Percentiles rank a stretch among this genome's conserved stretches.
Conservation (phyloP, 805 yeast genomes). For the Saturnispora gosingensis region DNA sequence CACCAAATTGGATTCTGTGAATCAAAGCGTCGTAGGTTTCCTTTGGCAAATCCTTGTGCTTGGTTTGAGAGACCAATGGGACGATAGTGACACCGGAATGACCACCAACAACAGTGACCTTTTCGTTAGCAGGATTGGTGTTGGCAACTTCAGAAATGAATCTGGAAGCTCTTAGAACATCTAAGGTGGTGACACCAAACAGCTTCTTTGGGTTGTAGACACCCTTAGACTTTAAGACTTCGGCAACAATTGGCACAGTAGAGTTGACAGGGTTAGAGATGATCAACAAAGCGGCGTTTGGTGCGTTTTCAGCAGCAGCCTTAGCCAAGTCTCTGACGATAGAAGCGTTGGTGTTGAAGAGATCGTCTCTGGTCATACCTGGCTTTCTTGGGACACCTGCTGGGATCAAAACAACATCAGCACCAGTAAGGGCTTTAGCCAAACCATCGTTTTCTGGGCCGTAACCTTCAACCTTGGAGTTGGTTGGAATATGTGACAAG, state of each 20-base stretch:
- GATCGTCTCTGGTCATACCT: conserved; percentile 58
- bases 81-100: conserved; percentile 51
- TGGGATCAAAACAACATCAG: conserved; percentile 47
- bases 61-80: conserved; percentile 35
- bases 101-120: conserved; percentile 44
- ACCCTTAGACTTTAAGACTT: conserved; percentile 42
- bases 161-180: conserved; percentile 47
- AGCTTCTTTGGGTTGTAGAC: conserved; percentile 44
- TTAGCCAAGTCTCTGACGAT: conserved; percentile 43
- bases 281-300: conserved; percentile 45
- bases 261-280: conserved; percentile 56
- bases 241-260: conserved; percentile 52
- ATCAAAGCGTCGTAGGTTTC: conserved; percentile 43
- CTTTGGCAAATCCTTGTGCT: conserved; percentile 24
- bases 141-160: conserved; percentile 31
- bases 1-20: conserved; percentile 78
- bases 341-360: conserved; percentile 49
- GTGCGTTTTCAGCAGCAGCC: conserved; percentile 40
- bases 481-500: conserved; percentile 60
- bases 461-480: conserved; percentile 19
- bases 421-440: conserved; percentile 33
- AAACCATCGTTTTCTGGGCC: conserved; percentile 24
- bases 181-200: conserved; percentile 54
- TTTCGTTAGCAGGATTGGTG: conserved; percentile 21
- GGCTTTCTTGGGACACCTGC: conserved; percentile 62